Evolutionary conservation across 495 filamentous ascomycete species (phyloP).

Genomic region (Aspergillus nidulans): DNA sequence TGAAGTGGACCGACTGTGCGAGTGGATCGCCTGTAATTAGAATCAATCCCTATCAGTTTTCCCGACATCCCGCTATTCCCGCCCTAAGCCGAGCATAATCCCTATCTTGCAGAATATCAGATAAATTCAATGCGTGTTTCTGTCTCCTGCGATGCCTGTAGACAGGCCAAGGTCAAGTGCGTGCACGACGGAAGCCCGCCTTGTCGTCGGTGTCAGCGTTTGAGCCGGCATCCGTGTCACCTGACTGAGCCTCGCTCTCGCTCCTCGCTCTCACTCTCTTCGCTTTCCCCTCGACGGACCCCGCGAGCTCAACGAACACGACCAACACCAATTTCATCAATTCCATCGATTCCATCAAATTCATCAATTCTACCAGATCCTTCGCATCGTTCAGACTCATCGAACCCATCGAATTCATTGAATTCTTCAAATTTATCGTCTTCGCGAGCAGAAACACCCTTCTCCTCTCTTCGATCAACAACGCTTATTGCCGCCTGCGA

Average conservation of each 20-base stretch:
- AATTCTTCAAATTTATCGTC: not conserved
- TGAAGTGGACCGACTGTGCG: conserved; percentile 32
- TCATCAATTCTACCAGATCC: conserved; percentile 3
- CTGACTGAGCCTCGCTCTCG: conserved; percentile 31
- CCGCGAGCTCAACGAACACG: not conserved
- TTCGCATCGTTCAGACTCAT: too few species aligned
- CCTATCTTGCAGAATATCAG: too few species aligned
- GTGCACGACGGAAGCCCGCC: conserved; percentile 37
- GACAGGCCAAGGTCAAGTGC: conserved; percentile 43
- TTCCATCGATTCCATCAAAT: not conserved
- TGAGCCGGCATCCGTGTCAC: conserved; percentile 22
- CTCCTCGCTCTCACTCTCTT: not conserved
- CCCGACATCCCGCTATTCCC: conserved; percentile 1
- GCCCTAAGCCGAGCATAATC: not conserved
- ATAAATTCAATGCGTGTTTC: conserved; percentile 33
- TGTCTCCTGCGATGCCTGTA: conserved; percentile 40
- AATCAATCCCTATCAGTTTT: not conserved
- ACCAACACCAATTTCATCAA: not conserved
- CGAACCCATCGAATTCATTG: conserved; percentile 2
- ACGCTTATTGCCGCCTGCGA: conserved; percentile 38
- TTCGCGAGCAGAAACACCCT: conserved; percentile 10
- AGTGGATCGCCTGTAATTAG: conserved; percentile 11
- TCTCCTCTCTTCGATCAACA: conserved; percentile 25
- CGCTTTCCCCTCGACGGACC: not conserved
- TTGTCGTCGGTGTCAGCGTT: conserved; percentile 34